Evolutionary conservation across 2,329 filamentous ascomycete species (phyloP), one percentile per base, ranked within the genome.

Genomic region (Penicillium sp.): DNA sequence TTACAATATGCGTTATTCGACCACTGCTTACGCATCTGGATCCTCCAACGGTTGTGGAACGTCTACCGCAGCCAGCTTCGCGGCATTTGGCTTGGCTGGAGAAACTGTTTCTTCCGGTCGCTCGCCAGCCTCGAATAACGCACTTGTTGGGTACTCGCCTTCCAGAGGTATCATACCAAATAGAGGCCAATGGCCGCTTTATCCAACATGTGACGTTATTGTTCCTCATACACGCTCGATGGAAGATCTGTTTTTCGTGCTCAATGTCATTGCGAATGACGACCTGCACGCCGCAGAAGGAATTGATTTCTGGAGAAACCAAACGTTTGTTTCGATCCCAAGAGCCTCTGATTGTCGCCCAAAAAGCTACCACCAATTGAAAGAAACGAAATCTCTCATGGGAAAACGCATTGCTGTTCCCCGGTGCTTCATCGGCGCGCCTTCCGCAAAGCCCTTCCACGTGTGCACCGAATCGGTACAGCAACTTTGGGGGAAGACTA

Each of bases 31-130:
- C 59, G 79, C 77, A 0, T 84, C 82, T 1, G 83, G 82, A 0
- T 84, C 81, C 0, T 85, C 82, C 0, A 83, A 84, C 54, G 82
- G 82, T 1, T 79, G 77, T 1, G 83, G 74, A 0, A 78, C 77
- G 0, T 75, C 81, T 0, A 79, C 78, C 0, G 74, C 81, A 2
- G 71, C 81, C 0, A 78, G 72, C 18, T 77, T 85, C 52, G 79
- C 75, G 1, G 73, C 71, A 0, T 83, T 84, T 57, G 80, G 78
- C 0, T 68, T 83, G 52, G 81, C 75, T 0, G 76, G 74, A 8
- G 82, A 84, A 60, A 81, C 81, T 0, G 77, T 84, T 1, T 80
- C 77, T 2, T 82, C 79, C 0, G 81, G 81, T 0, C 71, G 81
- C 2, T 77, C 77, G 2, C 81, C 81, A 0, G 81, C 81, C 1